Evolutionary conservation across 2,329 filamentous ascomycete genomes (phyloP), one percentile per base, ranked within the genome.

Genomic region (Penicillium griseofulvum): DNA sequence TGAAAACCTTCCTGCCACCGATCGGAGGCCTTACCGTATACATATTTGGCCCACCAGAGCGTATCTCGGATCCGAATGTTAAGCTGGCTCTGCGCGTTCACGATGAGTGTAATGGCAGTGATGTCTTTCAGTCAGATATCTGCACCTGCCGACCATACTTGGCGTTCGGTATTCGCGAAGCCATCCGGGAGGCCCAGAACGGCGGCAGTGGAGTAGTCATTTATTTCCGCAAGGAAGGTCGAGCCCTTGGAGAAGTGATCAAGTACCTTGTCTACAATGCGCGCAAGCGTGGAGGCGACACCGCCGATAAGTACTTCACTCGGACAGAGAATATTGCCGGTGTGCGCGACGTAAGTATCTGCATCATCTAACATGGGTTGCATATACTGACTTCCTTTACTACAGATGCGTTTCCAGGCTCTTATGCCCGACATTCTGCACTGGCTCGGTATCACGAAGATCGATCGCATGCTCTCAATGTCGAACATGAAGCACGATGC

Each of bases 381-480:
- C 51, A 28, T 58, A 64, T 36, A 67, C 51, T 37, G n/a, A 57
- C 59, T 37, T 10, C 7, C 10, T 50, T 11, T n/a, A 12, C 42
- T 52, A 71, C 81, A 88, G 71, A 97, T 97, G 93, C 87, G 94
- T 37, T 97, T 97, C 81, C 94, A 97, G 79, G 93, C 93, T 28
- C 81, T 99, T 52, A 97, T 97, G 94, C 93, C 94, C 33, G 91
- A 96, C 72, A 96, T 97, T 63, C 82, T 97, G 51, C 94, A 97
- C 76, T 97, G 94, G 94, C 84, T 99, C 29, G 94, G 94, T 59
- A 97, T 99, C 71, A 94, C 89, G 72, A 97, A 97, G 81, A 97
- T 99, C 70, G 94, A 99, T 74, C 84, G 92, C 57, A 99, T 97
- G 94, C 80, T 97, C 66, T 96, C 90, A 78, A 97, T 97, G 94